These are phyloP conservation scores for Trichophyton simii DNA, from an alignment of 2,329 filamentous ascomycete genomes.

Conservation along the genomic window DNA sequence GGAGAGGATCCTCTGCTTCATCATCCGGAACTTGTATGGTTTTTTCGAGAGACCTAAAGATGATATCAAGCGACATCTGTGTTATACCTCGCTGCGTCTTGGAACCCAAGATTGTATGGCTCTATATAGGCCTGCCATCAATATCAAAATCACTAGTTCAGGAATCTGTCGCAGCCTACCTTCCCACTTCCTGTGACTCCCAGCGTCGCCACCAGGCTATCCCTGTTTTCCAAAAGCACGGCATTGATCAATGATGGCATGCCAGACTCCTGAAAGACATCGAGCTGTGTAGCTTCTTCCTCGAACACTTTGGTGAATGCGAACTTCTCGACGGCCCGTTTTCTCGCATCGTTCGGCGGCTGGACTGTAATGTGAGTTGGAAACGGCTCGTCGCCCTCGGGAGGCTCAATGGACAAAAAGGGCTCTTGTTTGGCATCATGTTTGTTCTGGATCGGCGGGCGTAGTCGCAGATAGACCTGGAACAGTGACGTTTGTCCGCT, in stretches of 20 bases:
- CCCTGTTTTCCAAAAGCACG: constrained; percentile 70
- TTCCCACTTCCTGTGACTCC: constrained; percentile 95
- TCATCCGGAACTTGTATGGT: constrained; percentile 53
- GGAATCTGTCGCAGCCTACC: constrained; percentile 38
- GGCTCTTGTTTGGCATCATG: constrained; percentile 22
- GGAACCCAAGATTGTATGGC: constrained; percentile 88
- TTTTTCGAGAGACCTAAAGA: constrained; percentile 68
- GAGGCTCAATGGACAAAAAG: constrained; percentile 57
- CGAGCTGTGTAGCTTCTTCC: constrained; percentile 69
- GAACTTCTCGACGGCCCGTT: constrained; percentile 83
- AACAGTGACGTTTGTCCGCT: constrained; percentile 48
- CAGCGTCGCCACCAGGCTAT: constrained; percentile 80
- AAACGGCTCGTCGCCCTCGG: constrained; percentile 26
- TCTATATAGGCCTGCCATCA: constrained; percentile 41
- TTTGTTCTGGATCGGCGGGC: constrained; percentile 44
- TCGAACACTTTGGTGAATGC: constrained; percentile 90
- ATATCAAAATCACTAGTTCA: not conserved
- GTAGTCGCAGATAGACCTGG: constrained; percentile 78
- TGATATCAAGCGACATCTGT: constrained; percentile 77
- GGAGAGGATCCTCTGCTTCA: constrained; percentile 45
- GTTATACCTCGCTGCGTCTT: constrained; percentile 76
- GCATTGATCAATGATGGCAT: constrained; percentile 66
- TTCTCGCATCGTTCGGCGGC: constrained; percentile 68
- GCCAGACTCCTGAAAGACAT: constrained; percentile 71
- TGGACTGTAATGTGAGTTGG: constrained; percentile 64